Base-by-base conservation (phyloP, 1,284 basidiomycete genomes). In the Boletus sp. region DNA sequence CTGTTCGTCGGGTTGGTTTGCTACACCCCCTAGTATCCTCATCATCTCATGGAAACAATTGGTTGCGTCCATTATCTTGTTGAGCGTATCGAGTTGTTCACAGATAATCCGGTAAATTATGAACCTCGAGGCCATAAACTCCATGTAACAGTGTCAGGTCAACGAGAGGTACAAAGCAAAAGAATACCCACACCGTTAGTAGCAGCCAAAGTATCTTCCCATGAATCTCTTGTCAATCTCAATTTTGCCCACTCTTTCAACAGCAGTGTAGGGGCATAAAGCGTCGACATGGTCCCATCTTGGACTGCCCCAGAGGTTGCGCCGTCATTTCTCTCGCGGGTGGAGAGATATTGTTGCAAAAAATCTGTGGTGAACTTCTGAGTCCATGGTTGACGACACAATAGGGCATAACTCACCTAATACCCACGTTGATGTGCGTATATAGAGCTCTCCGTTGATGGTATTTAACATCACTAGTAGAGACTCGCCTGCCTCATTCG, bases 241-340 rank as follows among this genome's bases (percentile, higher is more conserved):
- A 17, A 25, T 14, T 33, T 53, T 6, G 34, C 39, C 45, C 50
- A 56, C 10, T 16, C 19, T 16, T 7, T 41, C 37, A 55, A 37
- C 3, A 46, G 25, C 2, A 25, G 20, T 2, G 13, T 22, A 1
- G 10, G 14, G 0, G n/a, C 13, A 29, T 14, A 2, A 13, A 19
- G 39, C 39, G 1, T 40, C 12, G 26, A 29, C 4, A 20, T 29
- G 7, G 19, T 29, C n/a, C 8, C 16, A 4, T 20, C 39, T 40
- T 12, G 16, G 5, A 17, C 7, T 2, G 12, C 12, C 17, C 5
- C 0, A 10, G 10, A 17, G 22, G 5, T 13, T 22, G 8, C 1
- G 0, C 17, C 3, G 3, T 1, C 19, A 3, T n/a, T 20, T 0
- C 8, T 8, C 10, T 26, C 26, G 4, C 13, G 9, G 5, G 3